These are phyloP conservation scores for Xylariales sp. DNA, from an alignment of 2,329 filamentous ascomycete species.

Conservation along the genomic window DNA sequence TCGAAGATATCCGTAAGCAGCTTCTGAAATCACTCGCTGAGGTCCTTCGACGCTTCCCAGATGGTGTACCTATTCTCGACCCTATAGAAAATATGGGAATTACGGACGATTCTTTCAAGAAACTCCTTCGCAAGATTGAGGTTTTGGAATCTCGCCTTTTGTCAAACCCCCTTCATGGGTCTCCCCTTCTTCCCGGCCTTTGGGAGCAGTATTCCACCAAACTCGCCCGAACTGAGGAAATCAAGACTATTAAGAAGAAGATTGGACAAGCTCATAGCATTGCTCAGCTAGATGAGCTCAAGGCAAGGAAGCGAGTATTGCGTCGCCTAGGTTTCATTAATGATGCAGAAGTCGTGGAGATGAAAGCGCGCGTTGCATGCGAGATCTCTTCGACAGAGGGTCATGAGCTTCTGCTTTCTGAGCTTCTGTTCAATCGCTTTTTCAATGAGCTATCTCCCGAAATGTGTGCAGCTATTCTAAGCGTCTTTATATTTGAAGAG, in stretches of 20 bases:
- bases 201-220: conserved; percentile 87
- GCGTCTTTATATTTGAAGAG: conserved; percentile 97
- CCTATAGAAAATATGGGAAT: conserved; percentile 97
- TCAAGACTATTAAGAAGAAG: conserved; percentile 84
- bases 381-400: conserved; percentile 90
- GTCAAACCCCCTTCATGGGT: conserved; percentile 87
- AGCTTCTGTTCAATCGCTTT: conserved; percentile 93
- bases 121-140: conserved; percentile 91
- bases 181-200: conserved; percentile 74
- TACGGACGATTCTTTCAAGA: conserved; percentile 87
- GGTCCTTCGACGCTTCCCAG: conserved; percentile 82
- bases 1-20: conserved; percentile 61
- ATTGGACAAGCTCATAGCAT: conserved; percentile 83
- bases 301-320: conserved; percentile 90
- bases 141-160: conserved; percentile 87
- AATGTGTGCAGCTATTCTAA: conserved; percentile 78
- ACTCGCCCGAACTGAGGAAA: conserved; percentile 68
- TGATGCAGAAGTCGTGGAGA: conserved; percentile 88
- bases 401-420: conserved; percentile 88
- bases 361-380: conserved; percentile 95
- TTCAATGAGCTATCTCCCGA: conserved; percentile 95
- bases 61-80: conserved; percentile 84
- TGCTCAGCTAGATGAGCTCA: conserved; percentile 91
- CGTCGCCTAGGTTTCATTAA: conserved; percentile 94
- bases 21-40: conserved; percentile 68